Evolutionary conservation across 192 early-diverging fungal species (phyloP), one percentile per base, ranked within the genome.

Genomic region (Podila epigama): DNA sequence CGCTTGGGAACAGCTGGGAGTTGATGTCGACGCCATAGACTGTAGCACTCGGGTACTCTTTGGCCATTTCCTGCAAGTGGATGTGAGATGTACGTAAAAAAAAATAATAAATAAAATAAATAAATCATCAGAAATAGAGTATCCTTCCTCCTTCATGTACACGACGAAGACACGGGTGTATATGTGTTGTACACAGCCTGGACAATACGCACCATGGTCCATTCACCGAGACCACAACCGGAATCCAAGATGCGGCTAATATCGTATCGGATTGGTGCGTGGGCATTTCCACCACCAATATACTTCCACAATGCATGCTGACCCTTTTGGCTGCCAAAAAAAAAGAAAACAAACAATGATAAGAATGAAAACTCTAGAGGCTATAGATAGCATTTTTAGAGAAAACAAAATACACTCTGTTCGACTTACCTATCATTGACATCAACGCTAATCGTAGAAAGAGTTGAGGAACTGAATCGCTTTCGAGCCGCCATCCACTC

Each of bases 11-110:
- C 25, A 54, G 52, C 8, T 5, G 4, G 8, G 52, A 28, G 29
- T 54, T 54, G 52, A 54, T 54, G 52, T 54, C 52, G 52, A 54
- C 29, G 11, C 52, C 52, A 6, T 54, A 54, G 9, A 54, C 52
- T 15, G 29, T 54, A 0, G 52, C 52, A 22, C 29, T 54, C 16
- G 52, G 52, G 5, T 54, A 54, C 52, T 54, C 52, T 54, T 54
- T 54, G 11, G 52, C 52, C 52, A 54, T 54, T 54, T 54, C 52
- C 52, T 54, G 9, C 34, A 54, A 18, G 27, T 16, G 3, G 11
- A 16, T 53, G n/a, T 33, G 4, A 33, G 4, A 18, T 33, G 34
- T 11, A 33, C 33, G 8, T 25, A 41, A 16, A 58, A 41, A 32
- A 31, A 10, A 54, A 29, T 12, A 16, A 53, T 12, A 53, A 3